A percentile compares a stretch with the other conserved stretches of the same genome.
phyloP scores from a whole-genome alignment of 2,329 filamentous ascomycete genomes.

The Dactylellina cionopaga region DNA sequence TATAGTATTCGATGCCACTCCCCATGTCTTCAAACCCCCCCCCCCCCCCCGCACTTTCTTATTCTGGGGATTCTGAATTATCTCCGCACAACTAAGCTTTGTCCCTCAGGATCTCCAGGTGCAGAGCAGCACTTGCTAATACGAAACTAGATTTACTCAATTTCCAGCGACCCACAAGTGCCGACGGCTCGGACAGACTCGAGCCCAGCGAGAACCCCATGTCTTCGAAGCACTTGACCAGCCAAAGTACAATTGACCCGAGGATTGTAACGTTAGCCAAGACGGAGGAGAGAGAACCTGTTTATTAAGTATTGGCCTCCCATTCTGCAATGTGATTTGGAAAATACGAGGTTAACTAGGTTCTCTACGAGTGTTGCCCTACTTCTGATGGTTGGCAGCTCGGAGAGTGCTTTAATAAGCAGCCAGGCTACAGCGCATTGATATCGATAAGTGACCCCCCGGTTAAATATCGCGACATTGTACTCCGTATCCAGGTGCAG shows the following conservation, averaged over 20 bases:
- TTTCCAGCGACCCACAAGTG: neutral
- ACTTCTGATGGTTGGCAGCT: too few species aligned
- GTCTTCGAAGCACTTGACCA: slow-evolving; percentile 27
- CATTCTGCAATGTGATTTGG: slow-evolving; percentile 2
- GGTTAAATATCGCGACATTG: neutral
- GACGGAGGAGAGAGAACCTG: neutral
- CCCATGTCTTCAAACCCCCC: too few species aligned
- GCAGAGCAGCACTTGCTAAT: neutral
- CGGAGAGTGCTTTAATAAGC: neutral
- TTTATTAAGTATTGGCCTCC: slow-evolving; percentile 10
- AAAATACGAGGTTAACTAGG: slow-evolving; percentile 36
- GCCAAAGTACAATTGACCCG: slow-evolving; percentile 16
- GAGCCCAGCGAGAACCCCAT: slow-evolving; percentile 4
- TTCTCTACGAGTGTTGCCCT: slow-evolving; percentile 11
- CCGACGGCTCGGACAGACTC: slow-evolving; percentile 2
- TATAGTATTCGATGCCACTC: too few species aligned
- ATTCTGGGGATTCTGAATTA: too few species aligned
- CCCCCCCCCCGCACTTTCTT: too few species aligned
- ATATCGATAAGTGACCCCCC: neutral
- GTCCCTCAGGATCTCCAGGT: too few species aligned
- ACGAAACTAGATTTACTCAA: neutral
- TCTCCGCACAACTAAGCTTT: too few species aligned
- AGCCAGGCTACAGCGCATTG: neutral
- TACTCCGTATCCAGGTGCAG: slow-evolving; percentile 1
- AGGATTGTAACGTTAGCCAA: slow-evolving; percentile 17